A percentile compares a stretch with the other conserved stretches of the same genome.
These are phyloP conservation scores for Polyplosphaeria fusca DNA, from an alignment of 495 filamentous ascomycete genomes.

Conservation along the genomic window DNA sequence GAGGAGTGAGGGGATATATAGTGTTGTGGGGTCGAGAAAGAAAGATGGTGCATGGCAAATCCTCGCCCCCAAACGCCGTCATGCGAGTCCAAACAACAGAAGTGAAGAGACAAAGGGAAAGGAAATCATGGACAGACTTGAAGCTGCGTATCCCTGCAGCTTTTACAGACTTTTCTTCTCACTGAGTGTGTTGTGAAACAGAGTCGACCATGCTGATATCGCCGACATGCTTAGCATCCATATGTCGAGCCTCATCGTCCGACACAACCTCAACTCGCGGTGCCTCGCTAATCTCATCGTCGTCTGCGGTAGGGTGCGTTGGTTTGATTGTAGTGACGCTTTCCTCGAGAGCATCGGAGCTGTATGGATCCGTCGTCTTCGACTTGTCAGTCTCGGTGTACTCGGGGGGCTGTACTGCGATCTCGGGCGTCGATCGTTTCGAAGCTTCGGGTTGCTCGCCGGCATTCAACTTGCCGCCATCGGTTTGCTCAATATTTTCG, in stretches of 20 bases:
- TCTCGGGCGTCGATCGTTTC: slow-evolving; percentile 28
- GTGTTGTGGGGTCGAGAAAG: too few relatives aligned
- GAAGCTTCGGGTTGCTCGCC: slow-evolving; percentile 30
- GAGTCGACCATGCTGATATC: slow-evolving; percentile 35
- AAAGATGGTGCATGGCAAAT: too few relatives aligned
- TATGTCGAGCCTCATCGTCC: neutral
- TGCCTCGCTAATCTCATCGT: slow-evolving; percentile 34
- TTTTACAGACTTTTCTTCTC: too few relatives aligned
- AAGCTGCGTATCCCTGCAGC: too few relatives aligned
- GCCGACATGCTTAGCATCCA: slow-evolving; percentile 37
- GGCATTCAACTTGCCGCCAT: neutral
- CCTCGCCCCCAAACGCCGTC: too few relatives aligned
- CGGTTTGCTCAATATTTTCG: slow-evolving; percentile 24
- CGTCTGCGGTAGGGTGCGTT: slow-evolving; percentile 8
- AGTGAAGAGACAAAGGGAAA: too few relatives aligned
- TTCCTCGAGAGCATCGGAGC: slow-evolving; percentile 7
- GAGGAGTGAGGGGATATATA: too few relatives aligned
- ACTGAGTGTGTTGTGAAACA: slow-evolving; percentile 17
- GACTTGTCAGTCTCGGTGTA: slow-evolving; percentile 1
- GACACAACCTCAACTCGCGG: slow-evolving; percentile 23
- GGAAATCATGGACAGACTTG: too few relatives aligned
- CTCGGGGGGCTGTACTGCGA: slow-evolving; percentile 7
- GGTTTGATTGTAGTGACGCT: slow-evolving; percentile 28
- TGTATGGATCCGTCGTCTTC: slow-evolving; percentile 4
- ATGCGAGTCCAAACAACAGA: too few relatives aligned